A percentile compares a stretch with the other conserved stretches of the same genome.
These are phyloP conservation scores for Casuarina equisetifolia DNA, from an alignment of 306 rosid genomes.

Conservation along the genomic window DNA sequence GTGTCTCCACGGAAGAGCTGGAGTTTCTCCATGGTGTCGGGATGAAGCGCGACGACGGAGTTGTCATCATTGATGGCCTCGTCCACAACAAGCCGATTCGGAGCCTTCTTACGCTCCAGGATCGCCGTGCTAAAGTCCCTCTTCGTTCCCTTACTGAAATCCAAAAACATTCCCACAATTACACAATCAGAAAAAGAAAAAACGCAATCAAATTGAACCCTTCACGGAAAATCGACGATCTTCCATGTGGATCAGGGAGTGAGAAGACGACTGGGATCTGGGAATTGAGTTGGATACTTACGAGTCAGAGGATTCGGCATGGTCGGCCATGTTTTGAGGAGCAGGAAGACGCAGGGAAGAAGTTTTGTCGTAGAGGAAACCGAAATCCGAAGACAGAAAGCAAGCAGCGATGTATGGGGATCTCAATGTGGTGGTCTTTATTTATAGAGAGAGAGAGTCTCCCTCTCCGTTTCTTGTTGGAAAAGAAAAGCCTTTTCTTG, in stretches of 20 bases:
- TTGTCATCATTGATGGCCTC: conserved; percentile 93
- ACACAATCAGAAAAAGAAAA: neutral
- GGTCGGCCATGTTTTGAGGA: conserved; percentile 53
- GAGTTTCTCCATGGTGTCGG: conserved; percentile 89
- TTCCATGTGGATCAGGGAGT: neutral
- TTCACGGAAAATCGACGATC: neutral
- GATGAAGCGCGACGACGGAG: conserved; percentile 90
- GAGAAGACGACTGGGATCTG: conserved; percentile 29
- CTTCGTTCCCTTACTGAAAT: conserved; percentile 74
- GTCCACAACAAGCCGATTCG: conserved; percentile 84
- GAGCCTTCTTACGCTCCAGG: conserved; percentile 88
- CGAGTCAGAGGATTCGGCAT: conserved; percentile 85
- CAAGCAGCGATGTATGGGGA: conserved; percentile 18
- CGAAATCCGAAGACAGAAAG: conserved; percentile 4
- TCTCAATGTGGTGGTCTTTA: conserved; percentile 29
- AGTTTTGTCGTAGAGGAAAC: conserved; percentile 15
- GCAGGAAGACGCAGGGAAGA: conserved; percentile 4
- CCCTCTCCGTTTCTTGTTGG: conserved; percentile 44
- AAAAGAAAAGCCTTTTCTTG: conserved; percentile 41
- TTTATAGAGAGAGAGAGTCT: conserved; percentile 29
- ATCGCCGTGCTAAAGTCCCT: conserved; percentile 89
- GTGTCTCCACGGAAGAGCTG: conserved; percentile 94
- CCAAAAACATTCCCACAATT: neutral
- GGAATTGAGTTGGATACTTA: conserved; percentile 29
- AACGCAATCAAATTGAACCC: neutral